Evolutionary conservation across 2,329 filamentous ascomycete species (phyloP).

Genomic region (Botrytis aclada): DNA sequence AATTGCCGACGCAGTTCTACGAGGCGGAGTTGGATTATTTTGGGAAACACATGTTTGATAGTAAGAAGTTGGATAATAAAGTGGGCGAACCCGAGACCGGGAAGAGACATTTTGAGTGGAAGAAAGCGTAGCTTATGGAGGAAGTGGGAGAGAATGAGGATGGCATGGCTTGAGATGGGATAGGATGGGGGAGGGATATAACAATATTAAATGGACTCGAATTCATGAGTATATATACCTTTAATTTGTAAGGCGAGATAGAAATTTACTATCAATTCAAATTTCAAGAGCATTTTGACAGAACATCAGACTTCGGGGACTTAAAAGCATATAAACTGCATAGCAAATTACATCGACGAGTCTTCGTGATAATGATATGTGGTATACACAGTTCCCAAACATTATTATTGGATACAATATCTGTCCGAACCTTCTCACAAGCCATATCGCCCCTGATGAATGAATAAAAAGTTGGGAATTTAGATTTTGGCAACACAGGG

Average conservation of each 20-base stretch:
- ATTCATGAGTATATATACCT: no score
- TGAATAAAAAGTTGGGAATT: neutral
- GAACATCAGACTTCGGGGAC: neutral
- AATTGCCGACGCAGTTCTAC: constrained; percentile 65
- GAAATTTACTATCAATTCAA: neutral
- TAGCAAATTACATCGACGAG: neutral
- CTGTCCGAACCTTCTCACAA: neutral
- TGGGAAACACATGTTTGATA: constrained; percentile 63
- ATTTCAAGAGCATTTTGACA: neutral
- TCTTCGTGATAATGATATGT: neutral
- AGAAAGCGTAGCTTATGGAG: neutral
- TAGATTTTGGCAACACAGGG: neutral
- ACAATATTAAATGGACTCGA: no score
- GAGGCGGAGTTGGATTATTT: constrained; percentile 72
- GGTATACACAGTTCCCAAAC: neutral
- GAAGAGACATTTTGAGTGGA: neutral
- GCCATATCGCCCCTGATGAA: neutral
- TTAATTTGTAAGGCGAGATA: neutral
- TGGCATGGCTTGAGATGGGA: neutral
- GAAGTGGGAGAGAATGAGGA: no score
- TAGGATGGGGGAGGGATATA: neutral
- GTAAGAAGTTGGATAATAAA: constrained; percentile 47
- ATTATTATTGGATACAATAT: neutral
- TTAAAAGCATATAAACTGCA: neutral
- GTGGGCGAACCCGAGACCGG: constrained; percentile 46